These are phyloP conservation scores for Cetradonia linearis DNA, from an alignment of 495 filamentous ascomycete genomes.

Conservation along the genomic window DNA sequence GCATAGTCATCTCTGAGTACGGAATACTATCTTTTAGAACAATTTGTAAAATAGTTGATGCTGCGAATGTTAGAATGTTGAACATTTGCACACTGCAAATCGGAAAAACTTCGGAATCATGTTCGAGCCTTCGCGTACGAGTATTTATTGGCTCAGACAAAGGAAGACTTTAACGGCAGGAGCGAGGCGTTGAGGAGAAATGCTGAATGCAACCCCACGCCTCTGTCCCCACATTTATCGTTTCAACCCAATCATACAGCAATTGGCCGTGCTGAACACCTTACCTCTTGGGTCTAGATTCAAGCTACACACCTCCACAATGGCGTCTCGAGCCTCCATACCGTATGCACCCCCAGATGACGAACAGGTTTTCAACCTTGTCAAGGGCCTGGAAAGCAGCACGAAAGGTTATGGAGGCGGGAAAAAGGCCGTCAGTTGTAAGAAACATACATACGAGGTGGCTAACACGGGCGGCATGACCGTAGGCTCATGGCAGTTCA, in stretches of 20 bases:
- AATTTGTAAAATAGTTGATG: not conserved
- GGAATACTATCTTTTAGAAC: too few species aligned
- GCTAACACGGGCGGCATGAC: slow-evolving; percentile 44
- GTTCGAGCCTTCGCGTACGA: not conserved
- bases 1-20: slow-evolving; percentile 36
- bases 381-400: slow-evolving; percentile 45
- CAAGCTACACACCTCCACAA: slow-evolving; percentile 1
- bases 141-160: not conserved
- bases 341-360: slow-evolving; percentile 57
- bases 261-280: slow-evolving; percentile 4
- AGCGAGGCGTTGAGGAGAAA: not conserved
- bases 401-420: slow-evolving; percentile 37
- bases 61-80: too few species aligned
- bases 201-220: not conserved
- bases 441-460: slow-evolving; percentile 63
- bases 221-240: not conserved
- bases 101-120: slow-evolving; percentile 13
- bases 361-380: slow-evolving; percentile 48
- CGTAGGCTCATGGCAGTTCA: slow-evolving; percentile 87
- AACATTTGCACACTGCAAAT: not conserved
- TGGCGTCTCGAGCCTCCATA: slow-evolving; percentile 19
- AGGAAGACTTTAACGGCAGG: not conserved
- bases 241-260: not conserved
- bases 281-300: not conserved
- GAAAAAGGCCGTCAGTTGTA: slow-evolving; percentile 52